Evolutionary conservation across 371 early-diverging fungal genomes (phyloP).

Genomic region (Synchytrium microbalum): DNA sequence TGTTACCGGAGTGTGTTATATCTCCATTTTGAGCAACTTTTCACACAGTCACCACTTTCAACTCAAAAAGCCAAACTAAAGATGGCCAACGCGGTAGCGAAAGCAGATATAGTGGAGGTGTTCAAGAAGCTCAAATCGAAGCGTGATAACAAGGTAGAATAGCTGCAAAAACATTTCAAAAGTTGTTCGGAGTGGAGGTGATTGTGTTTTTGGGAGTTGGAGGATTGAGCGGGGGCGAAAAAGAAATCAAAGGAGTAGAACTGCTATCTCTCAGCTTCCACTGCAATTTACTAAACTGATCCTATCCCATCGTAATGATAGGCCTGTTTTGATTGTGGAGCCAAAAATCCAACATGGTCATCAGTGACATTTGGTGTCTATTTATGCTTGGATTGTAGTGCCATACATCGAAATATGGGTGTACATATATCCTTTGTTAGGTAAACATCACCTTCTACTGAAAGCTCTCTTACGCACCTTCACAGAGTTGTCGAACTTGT

Average conservation of each 20-base stretch:
- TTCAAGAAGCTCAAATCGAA: slow-evolving; percentile 71
- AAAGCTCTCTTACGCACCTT: no score
- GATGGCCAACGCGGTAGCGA: slow-evolving; percentile 45
- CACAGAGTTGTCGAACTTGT: not conserved
- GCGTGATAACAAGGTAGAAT: slow-evolving; percentile 69
- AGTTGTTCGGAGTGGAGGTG: not conserved
- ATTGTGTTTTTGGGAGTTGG: not conserved
- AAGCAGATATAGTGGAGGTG: slow-evolving; percentile 64
- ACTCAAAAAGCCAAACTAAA: no score
- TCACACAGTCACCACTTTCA: no score
- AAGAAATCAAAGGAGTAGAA: not conserved
- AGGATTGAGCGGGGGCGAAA: not conserved
- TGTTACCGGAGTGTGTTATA: no score
- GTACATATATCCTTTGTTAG: slow-evolving; percentile 96
- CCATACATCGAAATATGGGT: slow-evolving; percentile 89
- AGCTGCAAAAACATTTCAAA: no score
- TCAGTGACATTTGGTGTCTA: slow-evolving; percentile 95
- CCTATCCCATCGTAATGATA: slow-evolving; percentile 29
- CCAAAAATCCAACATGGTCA: slow-evolving; percentile 96
- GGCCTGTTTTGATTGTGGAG: slow-evolving; percentile 95
- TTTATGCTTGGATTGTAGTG: slow-evolving; percentile 96
- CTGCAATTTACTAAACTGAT: not conserved
- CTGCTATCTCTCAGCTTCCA: not conserved
- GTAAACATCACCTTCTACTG: slow-evolving; percentile 44
- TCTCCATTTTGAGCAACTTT: no score